Conservation (phyloP, 1,284 basidiomycete species). For the Vanrija pseudolonga region DNA sequence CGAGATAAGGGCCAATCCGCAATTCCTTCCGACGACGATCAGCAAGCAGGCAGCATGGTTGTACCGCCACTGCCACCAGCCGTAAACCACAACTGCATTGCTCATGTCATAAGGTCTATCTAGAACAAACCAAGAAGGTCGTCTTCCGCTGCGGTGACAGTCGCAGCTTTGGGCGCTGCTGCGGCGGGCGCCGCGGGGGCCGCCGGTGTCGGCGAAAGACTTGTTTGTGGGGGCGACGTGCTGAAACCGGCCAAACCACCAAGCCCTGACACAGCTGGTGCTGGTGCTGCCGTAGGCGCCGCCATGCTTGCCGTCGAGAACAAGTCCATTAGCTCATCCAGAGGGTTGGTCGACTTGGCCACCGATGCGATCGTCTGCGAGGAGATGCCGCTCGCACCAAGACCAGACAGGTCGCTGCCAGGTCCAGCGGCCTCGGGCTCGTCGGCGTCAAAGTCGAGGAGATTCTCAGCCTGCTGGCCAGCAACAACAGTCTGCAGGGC, state of each 20-base stretch:
- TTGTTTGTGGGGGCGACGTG: constrained; percentile 7
- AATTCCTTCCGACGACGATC: too few relatives aligned
- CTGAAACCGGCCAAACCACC: not conserved
- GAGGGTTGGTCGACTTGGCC: constrained; percentile 62
- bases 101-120: constrained; percentile 6
- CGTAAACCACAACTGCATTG: too few relatives aligned
- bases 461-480: constrained; percentile 87
- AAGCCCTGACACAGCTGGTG: constrained; percentile 7
- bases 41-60: too few relatives aligned
- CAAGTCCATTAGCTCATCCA: constrained; percentile 85
- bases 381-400: constrained; percentile 20
- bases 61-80: too few relatives aligned
- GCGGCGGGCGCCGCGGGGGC: constrained; percentile 4
- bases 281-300: constrained; percentile 17
- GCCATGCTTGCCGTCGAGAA: constrained; percentile 60
- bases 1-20: too few relatives aligned
- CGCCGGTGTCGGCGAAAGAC: constrained; percentile 1
- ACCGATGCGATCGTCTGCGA: constrained; percentile 33
- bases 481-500: constrained; percentile 83
- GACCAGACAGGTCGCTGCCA: constrained; percentile 35
- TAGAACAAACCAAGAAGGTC: constrained; percentile 49
- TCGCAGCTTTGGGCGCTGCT: not conserved
- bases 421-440: constrained; percentile 50
- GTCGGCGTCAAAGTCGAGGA: constrained; percentile 85
- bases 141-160: constrained; percentile 27